These are phyloP conservation scores for Manihot esculenta DNA, from an alignment of 441 rosid species.

Conservation along the genomic window DNA sequence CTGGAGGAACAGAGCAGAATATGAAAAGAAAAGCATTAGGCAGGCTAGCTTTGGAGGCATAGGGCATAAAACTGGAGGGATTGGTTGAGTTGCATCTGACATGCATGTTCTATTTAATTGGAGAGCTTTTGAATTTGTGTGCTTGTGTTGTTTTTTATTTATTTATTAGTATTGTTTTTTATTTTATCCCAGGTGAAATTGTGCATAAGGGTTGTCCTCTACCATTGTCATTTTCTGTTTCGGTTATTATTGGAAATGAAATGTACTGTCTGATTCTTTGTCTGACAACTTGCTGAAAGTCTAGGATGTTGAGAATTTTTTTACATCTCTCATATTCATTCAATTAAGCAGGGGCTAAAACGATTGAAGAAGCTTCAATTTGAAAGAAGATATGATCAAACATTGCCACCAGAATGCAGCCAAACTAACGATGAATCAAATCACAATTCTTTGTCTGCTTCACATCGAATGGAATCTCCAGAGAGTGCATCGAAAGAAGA, in stretches of 20 bases:
- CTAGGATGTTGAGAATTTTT: background rate
- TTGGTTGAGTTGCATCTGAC: background rate
- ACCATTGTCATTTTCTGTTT: no score
- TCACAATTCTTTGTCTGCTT: slow-evolving; percentile 17
- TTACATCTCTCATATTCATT: background rate
- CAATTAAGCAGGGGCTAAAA: slow-evolving; percentile 50
- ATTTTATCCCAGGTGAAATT: no score
- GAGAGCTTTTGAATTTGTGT: background rate
- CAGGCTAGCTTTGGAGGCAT: background rate
- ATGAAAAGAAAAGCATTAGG: background rate
- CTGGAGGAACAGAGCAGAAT: background rate
- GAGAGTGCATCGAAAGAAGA: slow-evolving; percentile 38
- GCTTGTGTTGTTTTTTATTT: background rate
- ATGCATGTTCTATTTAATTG: background rate
- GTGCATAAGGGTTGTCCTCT: no score
- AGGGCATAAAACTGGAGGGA: background rate
- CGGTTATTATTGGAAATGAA: no score
- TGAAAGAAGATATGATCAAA: slow-evolving; percentile 53
- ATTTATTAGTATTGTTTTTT: no score
- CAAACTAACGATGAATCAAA: slow-evolving; percentile 43
- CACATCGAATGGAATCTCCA: slow-evolving; percentile 34
- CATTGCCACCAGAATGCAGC: slow-evolving; percentile 33
- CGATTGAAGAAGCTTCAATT: slow-evolving; percentile 64
- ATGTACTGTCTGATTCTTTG: background rate
- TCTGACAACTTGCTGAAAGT: background rate